Conservation (phyloP, 2,329 filamentous ascomycete genomes). For the Paraphoma sp. region DNA sequence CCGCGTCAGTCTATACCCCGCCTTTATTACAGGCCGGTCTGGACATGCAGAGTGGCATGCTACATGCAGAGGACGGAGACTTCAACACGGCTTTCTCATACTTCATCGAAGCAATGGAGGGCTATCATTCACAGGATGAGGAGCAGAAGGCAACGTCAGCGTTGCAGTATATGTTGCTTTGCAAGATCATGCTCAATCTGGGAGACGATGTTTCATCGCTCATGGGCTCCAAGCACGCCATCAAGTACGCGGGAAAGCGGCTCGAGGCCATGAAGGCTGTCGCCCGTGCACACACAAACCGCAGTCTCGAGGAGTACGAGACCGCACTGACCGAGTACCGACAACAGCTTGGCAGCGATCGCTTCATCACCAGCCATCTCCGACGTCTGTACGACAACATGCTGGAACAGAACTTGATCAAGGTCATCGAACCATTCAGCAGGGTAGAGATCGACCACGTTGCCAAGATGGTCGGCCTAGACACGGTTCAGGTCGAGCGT, state of each 20-base stretch:
- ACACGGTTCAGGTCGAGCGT: conserved; percentile 95
- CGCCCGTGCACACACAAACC: conserved; percentile 91
- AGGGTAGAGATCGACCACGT: conserved; percentile 96
- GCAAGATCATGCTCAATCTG: conserved; percentile 99
- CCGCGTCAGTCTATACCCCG: conserved; percentile 96
- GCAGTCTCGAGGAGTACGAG: conserved; percentile 97
- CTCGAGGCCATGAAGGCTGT: conserved; percentile 99
- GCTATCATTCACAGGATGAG: conserved; percentile 93
- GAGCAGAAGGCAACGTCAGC: conserved; percentile 89
- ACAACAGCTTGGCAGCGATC: conserved; percentile 90
- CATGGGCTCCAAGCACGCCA: conserved; percentile 93
- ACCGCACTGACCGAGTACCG: conserved; percentile 87
- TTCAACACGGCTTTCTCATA: conserved; percentile 99
- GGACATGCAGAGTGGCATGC: conserved; percentile 99
- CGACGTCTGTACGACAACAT: conserved; percentile 96
- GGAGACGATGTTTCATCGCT: conserved; percentile 95
- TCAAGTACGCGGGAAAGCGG: conserved; percentile 94
- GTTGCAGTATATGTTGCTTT: conserved; percentile 98
- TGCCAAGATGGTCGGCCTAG: conserved; percentile 95
- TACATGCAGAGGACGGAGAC: conserved; percentile 97
- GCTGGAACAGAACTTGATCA: conserved; percentile 99
- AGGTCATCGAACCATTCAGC: conserved; percentile 99
- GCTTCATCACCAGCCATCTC: conserved; percentile 96
- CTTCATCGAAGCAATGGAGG: conserved; percentile 98
- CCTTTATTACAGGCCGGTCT: conserved; percentile 93